These are phyloP conservation scores for Gentiana dahurica DNA, from an alignment of 257 asterid genomes.

Conservation along the genomic window DNA sequence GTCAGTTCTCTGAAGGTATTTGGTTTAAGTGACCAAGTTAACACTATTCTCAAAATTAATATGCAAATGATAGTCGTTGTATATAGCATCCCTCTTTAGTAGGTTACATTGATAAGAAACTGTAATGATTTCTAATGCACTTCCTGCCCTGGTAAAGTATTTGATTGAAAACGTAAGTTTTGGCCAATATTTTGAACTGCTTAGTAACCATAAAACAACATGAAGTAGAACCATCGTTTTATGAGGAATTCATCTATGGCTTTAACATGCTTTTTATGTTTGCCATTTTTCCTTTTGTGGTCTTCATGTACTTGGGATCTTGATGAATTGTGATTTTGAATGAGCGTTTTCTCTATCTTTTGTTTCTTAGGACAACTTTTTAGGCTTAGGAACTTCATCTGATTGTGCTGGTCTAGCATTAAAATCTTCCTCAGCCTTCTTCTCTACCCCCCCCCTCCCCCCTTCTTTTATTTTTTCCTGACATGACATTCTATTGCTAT, in stretches of 20 bases:
- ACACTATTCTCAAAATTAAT: neutral
- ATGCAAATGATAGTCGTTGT: neutral
- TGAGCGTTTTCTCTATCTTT: neutral
- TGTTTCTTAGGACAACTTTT: too few relatives aligned
- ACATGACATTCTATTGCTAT: too few relatives aligned
- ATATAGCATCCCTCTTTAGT: neutral
- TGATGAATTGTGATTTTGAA: neutral
- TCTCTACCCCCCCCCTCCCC: too few relatives aligned
- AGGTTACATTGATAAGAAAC: too few relatives aligned
- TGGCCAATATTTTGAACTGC: neutral
- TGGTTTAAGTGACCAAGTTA: neutral
- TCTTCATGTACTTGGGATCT: neutral
- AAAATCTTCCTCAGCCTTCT: too few relatives aligned
- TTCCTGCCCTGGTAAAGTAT: neutral
- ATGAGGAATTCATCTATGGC: neutral
- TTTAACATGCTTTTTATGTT: neutral
- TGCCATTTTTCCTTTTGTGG: neutral
- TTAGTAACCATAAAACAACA: neutral
- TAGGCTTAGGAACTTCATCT: neutral
- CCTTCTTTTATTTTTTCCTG: too few relatives aligned
- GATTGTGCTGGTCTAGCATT: too few relatives aligned
- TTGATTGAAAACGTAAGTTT: neutral
- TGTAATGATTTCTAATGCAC: neutral
- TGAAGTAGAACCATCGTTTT: neutral
- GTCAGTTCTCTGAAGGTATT: conserved; percentile 87